Evolutionary conservation across 2,329 filamentous ascomycete genomes (phyloP).

Genomic region (Colletotrichum cereale): DNA sequence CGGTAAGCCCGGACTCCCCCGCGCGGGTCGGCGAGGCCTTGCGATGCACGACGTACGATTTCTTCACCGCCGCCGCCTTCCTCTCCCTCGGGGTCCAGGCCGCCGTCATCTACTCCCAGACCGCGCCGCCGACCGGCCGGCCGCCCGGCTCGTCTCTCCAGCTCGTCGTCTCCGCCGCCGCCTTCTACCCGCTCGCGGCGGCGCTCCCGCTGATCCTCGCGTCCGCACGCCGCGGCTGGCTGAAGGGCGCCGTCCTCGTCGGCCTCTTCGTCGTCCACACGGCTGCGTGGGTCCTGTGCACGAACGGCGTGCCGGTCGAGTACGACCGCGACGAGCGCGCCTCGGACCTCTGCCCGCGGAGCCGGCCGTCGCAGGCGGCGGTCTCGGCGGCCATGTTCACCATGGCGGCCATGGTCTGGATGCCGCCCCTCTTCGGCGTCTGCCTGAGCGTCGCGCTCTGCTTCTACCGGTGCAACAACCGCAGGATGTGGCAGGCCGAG

Average conservation of each 20-base stretch:
- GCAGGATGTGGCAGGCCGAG: conserved; percentile 32
- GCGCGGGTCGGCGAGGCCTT: conserved; percentile 10
- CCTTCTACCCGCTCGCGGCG: conserved; percentile 26
- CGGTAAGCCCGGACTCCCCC: background rate
- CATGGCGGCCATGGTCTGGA: conserved; percentile 37
- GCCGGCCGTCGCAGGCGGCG: conserved; percentile 1
- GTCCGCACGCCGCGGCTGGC: conserved; percentile 5
- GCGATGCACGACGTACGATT: conserved; percentile 16
- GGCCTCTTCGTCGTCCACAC: conserved; percentile 25
- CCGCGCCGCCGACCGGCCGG: background rate
- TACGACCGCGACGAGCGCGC: background rate
- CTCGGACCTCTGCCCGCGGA: conserved; percentile 6
- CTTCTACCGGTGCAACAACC: conserved; percentile 34
- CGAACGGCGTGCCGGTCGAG: conserved; percentile 21
- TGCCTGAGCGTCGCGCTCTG: conserved; percentile 31
- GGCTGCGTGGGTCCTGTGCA: conserved; percentile 26
- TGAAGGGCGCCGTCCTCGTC: conserved; percentile 14
- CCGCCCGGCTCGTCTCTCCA: conserved; percentile 7
- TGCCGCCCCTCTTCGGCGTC: conserved; percentile 38
- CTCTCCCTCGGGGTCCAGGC: conserved; percentile 21
- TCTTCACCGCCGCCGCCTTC: conserved; percentile 28
- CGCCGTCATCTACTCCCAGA: conserved; percentile 13
- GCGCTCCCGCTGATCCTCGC: conserved; percentile 30
- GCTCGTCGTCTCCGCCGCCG: conserved; percentile 25
- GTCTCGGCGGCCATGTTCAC: conserved; percentile 32